Evolutionary conservation across 768 basidiomycete species (phyloP).

Genomic region (Neoboletus magnificus): DNA sequence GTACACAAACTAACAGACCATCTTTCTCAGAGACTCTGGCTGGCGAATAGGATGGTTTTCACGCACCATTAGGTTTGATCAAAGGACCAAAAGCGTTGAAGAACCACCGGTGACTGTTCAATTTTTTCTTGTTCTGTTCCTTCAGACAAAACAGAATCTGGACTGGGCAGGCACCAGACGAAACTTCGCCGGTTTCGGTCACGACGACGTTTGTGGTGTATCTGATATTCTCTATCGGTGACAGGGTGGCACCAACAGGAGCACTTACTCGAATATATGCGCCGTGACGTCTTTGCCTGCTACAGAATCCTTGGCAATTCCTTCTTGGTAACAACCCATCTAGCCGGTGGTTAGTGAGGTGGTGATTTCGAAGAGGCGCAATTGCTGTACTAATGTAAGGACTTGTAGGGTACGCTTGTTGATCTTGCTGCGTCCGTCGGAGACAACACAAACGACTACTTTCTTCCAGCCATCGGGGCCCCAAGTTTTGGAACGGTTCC

Average conservation of each 20-base stretch:
- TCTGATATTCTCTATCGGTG: conserved; percentile 30
- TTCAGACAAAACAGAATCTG: conserved; percentile 91
- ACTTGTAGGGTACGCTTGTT: conserved; percentile 91
- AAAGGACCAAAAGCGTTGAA: conserved; percentile 94
- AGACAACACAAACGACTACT: conserved; percentile 84
- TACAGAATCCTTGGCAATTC: conserved; percentile 84
- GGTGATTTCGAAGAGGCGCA: neutral
- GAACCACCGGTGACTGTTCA: conserved; percentile 96
- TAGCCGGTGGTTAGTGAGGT: conserved; percentile 22
- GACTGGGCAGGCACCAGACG: conserved; percentile 69
- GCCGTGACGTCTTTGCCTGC: conserved; percentile 89
- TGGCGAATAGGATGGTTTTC: neutral
- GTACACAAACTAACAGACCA: conserved; percentile 63
- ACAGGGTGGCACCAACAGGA: neutral
- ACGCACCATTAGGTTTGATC: conserved; percentile 74
- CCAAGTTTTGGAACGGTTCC: conserved; percentile 74
- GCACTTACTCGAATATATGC: conserved; percentile 82
- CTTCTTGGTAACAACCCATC: conserved; percentile 90
- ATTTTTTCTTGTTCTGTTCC: conserved; percentile 96
- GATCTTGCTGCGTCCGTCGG: conserved; percentile 82
- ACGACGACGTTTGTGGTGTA: conserved; percentile 80
- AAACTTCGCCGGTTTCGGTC: conserved; percentile 76
- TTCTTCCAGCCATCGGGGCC: conserved; percentile 90
- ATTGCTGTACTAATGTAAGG: conserved; percentile 60
- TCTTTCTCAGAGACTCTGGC: neutral